Percentiles rank a stretch among this genome's conserved stretches.
Conservation (phyloP, 2,329 filamentous ascomycete genomes). For the Epicoccum sorghinum region DNA sequence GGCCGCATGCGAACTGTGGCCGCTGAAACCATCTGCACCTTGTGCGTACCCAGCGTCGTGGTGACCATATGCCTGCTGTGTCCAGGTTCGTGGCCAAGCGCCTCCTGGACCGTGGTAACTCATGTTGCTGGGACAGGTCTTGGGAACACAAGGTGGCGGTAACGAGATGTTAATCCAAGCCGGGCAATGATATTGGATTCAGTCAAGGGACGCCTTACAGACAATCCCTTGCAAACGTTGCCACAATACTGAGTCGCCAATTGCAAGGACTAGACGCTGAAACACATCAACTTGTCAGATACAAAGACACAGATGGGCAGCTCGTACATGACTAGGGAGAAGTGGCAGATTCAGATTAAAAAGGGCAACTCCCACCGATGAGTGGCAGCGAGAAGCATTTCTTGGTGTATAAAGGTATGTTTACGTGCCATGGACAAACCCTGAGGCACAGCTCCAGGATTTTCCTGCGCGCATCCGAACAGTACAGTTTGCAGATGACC, state of each 20-base stretch:
- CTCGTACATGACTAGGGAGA: not conserved
- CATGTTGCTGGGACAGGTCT: slow-evolving; percentile 1
- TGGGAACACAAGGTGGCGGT: not conserved
- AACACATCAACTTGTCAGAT: not conserved
- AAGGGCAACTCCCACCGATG: not conserved
- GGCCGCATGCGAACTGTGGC: not conserved
- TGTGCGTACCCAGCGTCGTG: not conserved
- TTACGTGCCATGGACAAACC: not conserved
- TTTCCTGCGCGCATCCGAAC: not conserved
- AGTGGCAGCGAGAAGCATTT: not conserved
- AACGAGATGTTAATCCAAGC: not conserved
- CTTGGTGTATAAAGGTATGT: slow-evolving; percentile 2
- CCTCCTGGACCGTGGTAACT: not conserved
- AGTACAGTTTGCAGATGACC: slow-evolving; percentile 10
- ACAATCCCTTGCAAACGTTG: slow-evolving; percentile 1
- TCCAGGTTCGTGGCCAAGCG: not conserved
- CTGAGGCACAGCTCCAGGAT: slow-evolving; percentile 12
- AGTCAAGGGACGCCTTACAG: not conserved
- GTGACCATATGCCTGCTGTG: slow-evolving; percentile 1
- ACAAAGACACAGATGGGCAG: not conserved
- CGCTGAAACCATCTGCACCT: not conserved
- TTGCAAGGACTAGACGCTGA: not conserved
- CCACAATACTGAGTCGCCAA: not conserved
- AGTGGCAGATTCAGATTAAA: not conserved
- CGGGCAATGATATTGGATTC: no score